Conservation (phyloP, 768 basidiomycete species). For the Ramaria sp. region DNA sequence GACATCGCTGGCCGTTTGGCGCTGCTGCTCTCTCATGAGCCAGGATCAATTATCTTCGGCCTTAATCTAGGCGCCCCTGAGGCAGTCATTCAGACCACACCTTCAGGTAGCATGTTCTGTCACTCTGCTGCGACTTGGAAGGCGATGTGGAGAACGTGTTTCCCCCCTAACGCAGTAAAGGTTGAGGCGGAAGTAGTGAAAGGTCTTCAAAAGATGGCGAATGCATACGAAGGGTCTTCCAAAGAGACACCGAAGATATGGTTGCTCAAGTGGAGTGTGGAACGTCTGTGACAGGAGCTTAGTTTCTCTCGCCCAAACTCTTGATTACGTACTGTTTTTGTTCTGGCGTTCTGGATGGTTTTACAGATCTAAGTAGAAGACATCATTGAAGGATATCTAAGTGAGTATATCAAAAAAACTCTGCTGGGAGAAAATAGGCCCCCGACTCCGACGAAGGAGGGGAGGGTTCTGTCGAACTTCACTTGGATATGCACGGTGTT, state of each 20-base stretch:
- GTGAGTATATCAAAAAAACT: not conserved
- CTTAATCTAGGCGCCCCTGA: slow-evolving; percentile 6
- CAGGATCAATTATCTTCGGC: slow-evolving; percentile 15
- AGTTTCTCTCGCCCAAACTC: not conserved
- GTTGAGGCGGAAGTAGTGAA: not conserved
- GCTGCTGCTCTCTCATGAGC: slow-evolving; percentile 8
- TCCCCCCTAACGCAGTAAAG: not conserved
- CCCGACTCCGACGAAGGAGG: no score
- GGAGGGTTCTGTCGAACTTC: no score
- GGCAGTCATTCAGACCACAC: not conserved
- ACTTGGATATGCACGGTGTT: no score
- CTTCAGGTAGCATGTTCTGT: not conserved
- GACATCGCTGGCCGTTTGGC: slow-evolving; percentile 9
- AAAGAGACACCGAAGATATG: not conserved
- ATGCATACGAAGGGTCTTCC: not conserved
- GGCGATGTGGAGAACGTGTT: slow-evolving; percentile 20
- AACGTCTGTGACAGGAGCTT: not conserved
- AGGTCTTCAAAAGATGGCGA: not conserved
- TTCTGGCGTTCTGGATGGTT: no score
- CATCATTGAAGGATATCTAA: not conserved
- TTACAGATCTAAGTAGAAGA: no score
- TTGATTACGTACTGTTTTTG: not conserved
- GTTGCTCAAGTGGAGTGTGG: not conserved
- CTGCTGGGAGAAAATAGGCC: no score
- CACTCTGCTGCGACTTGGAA: slow-evolving; percentile 29